Evolutionary conservation across 192 early-diverging fungal species (phyloP).

Genomic region (Coemansia sp.): DNA sequence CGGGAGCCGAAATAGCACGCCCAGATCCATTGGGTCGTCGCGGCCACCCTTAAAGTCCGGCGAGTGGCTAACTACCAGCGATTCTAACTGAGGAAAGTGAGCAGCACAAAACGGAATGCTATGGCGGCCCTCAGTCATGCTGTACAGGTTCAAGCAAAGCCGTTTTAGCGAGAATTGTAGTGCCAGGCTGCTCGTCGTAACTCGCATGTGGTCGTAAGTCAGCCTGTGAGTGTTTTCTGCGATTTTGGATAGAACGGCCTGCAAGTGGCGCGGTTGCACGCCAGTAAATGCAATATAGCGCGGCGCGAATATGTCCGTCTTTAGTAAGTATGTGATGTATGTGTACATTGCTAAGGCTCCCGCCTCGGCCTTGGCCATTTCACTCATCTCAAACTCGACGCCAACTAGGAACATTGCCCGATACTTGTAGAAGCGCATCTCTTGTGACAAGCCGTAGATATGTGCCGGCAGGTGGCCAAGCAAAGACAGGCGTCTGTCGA

Average conservation of each 20-base stretch:
- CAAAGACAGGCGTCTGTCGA: slow-evolving; percentile 26
- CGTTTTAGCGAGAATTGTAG: slow-evolving; percentile 48
- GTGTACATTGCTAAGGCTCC: slow-evolving; percentile 43
- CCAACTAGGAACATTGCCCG: slow-evolving; percentile 41
- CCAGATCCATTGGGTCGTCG: slow-evolving; percentile 35
- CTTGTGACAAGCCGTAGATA: slow-evolving; percentile 14
- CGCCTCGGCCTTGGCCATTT: slow-evolving; percentile 29
- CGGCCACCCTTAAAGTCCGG: slow-evolving; percentile 39
- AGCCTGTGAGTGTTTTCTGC: slow-evolving; percentile 41
- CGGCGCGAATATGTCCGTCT: slow-evolving; percentile 50
- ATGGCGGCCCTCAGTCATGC: slow-evolving; percentile 36
- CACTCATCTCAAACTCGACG: slow-evolving; percentile 47
- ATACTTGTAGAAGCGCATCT: slow-evolving; percentile 47
- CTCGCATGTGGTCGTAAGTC: slow-evolving; percentile 40
- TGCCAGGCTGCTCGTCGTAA: slow-evolving; percentile 30
- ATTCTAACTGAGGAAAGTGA: slow-evolving; percentile 48
- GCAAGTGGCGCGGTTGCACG: slow-evolving; percentile 39
- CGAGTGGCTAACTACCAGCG: slow-evolving; percentile 39
- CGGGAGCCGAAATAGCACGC: slow-evolving; percentile 46
- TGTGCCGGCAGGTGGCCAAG: slow-evolving; percentile 27
- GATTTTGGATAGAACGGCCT: slow-evolving; percentile 36
- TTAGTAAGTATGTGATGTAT: slow-evolving; percentile 44
- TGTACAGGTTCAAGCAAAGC: slow-evolving; percentile 39
- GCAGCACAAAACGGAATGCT: slow-evolving; percentile 46
- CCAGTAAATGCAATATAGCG: slow-evolving; percentile 26